These are phyloP conservation scores for Mucor ambiguus DNA, from an alignment of 371 early-diverging fungal species.

Conservation along the genomic window DNA sequence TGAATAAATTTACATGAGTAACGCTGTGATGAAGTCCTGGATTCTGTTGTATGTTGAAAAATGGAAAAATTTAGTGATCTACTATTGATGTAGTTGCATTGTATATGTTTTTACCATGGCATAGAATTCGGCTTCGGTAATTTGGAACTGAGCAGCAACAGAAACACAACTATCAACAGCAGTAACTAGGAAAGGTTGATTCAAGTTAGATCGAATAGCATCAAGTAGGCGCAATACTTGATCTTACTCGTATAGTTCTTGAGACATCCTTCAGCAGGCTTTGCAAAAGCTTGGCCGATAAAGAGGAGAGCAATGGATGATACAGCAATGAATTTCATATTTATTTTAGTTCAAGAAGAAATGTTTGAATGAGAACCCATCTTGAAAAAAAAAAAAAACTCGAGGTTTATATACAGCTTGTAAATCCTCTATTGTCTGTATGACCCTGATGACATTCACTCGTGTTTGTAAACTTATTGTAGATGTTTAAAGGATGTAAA, in stretches of 20 bases:
- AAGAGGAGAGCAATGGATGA: slow-evolving; percentile 13
- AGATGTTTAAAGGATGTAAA: slow-evolving; percentile 2
- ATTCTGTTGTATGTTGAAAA: slow-evolving; percentile 16
- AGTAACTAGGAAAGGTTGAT: slow-evolving; percentile 13
- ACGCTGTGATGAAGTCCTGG: slow-evolving; percentile 36
- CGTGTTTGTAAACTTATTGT: slow-evolving; percentile 4
- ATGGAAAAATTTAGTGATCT: not conserved
- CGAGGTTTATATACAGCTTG: not conserved
- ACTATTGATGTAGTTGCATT: not conserved
- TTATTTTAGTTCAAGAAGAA: not conserved
- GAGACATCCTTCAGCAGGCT: slow-evolving; percentile 33
- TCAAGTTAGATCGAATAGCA: not conserved
- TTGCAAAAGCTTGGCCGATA: slow-evolving; percentile 16
- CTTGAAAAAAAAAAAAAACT: not conserved
- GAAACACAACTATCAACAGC: slow-evolving; percentile 24
- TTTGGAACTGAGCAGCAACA: slow-evolving; percentile 24
- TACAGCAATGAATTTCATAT: slow-evolving; percentile 25
- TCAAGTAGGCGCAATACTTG: not conserved
- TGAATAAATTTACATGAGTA: slow-evolving; percentile 22
- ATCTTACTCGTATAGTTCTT: slow-evolving; percentile 25
- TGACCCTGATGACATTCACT: not conserved
- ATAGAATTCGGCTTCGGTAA: slow-evolving; percentile 30
- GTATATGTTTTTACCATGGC: slow-evolving; percentile 20
- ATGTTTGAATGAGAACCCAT: not conserved
- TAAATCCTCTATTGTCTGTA: not conserved